Conservation (phyloP, 192 early-diverging fungal genomes). For the Entophlyctis helioformis region DNA sequence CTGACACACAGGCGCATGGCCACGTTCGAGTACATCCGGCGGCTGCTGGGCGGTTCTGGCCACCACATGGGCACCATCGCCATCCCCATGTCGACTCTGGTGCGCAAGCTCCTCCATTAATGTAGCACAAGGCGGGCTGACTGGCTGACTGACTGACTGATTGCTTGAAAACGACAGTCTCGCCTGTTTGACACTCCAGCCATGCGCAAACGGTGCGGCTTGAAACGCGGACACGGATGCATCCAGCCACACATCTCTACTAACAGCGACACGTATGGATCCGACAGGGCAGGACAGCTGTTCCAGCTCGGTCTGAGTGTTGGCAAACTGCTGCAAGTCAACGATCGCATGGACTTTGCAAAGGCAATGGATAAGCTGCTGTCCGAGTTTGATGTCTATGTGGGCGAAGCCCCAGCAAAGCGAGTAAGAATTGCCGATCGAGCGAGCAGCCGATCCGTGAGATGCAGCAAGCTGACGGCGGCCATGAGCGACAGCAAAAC, state of each 20-base stretch:
- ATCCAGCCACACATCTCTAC: not conserved
- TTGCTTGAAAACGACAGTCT: too few species aligned
- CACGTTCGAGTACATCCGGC: constrained; percentile 1
- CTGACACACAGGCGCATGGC: not conserved
- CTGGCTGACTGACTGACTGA: too few species aligned
- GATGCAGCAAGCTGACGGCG: too few species aligned
- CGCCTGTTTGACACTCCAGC: too few species aligned
- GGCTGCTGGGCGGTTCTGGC: not conserved
- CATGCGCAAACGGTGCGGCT: not conserved
- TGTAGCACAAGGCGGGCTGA: too few species aligned
- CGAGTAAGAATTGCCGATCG: too few species aligned
- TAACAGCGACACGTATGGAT: not conserved
- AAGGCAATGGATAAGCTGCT: constrained; percentile 2
- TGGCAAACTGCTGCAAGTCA: not conserved
- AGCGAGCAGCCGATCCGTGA: too few species aligned
- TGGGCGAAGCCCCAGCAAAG: too few species aligned
- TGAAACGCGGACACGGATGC: not conserved
- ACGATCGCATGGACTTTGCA: not conserved
- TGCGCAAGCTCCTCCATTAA: too few species aligned
- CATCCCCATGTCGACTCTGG: not conserved
- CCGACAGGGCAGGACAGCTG: not conserved
- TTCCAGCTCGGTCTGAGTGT: constrained; percentile 4
- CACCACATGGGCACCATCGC: not conserved
- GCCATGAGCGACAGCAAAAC: too few species aligned
- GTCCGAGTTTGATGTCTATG: not conserved